phyloP scores from a whole-genome alignment of 257 asterid genomes.

The Hygrophila difformis region DNA sequence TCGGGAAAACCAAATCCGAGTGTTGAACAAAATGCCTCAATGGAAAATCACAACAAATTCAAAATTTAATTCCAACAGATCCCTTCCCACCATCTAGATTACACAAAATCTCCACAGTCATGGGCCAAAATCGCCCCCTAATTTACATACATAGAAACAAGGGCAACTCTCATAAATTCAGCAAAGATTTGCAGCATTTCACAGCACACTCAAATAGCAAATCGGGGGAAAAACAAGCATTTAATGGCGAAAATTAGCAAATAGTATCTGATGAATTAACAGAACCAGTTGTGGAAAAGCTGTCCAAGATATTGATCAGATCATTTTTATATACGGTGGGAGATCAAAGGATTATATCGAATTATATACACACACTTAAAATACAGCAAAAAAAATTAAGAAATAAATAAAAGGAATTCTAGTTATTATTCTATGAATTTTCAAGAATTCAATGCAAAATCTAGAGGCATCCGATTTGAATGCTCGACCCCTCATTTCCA shows the following conservation, averaged over 20 bases:
- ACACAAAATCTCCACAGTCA: constrained; percentile 18
- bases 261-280: constrained; percentile 34
- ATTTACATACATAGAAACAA: constrained; percentile 23
- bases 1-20: constrained; percentile 32
- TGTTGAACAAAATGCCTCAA: constrained; percentile 12
- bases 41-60: constrained; percentile 14
- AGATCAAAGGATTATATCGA: no score
- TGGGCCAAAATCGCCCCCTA: constrained; percentile 21
- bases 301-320: constrained; percentile 58
- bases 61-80: constrained; percentile 11
- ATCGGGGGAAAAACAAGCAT: neutral
- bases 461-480: constrained; percentile 46
- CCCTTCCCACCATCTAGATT: constrained; percentile 32
- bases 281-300: constrained; percentile 28
- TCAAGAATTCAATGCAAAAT: constrained; percentile 26
- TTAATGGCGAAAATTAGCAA: constrained; percentile 13
- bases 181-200: constrained; percentile 27
- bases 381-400: constrained; percentile 12
- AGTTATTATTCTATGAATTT: neutral
- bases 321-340: no score
- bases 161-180: constrained; percentile 27
- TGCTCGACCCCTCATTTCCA: constrained; percentile 25
- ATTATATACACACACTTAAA: no score
- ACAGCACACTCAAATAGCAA: neutral
- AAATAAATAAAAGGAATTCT: neutral